Conservation (phyloP, 371 early-diverging fungal species). For the Mucor plumbeus region DNA sequence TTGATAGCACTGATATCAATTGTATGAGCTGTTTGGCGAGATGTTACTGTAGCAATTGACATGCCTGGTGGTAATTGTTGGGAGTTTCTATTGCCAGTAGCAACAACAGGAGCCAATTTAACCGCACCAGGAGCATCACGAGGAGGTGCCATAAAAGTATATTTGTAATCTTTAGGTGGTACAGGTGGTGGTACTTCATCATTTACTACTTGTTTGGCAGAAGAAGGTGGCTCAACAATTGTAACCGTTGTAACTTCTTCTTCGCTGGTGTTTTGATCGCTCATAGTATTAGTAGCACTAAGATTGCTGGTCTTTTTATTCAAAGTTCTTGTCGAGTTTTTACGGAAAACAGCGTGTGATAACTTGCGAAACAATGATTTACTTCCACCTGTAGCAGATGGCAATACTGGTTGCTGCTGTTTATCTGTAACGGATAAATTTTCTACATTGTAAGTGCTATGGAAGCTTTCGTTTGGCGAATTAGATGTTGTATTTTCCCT, state of each 20-base stretch:
- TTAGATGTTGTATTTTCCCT: slow-evolving; percentile 1
- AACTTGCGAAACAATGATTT: slow-evolving; percentile 35
- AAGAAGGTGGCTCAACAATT: neutral
- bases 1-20: slow-evolving; percentile 24
- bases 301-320: slow-evolving; percentile 25
- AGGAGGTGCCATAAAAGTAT: neutral
- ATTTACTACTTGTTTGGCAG: neutral
- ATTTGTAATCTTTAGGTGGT: slow-evolving; percentile 27
- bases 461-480: slow-evolving; percentile 11
- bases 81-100: neutral
- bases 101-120: neutral
- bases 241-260: neutral
- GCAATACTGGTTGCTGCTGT: slow-evolving; percentile 1
- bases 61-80: slow-evolving; percentile 29
- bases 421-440: neutral
- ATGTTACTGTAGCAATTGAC: slow-evolving; percentile 34
- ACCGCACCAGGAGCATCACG: slow-evolving; percentile 2
- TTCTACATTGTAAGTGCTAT: slow-evolving; percentile 1
- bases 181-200: slow-evolving; percentile 27
- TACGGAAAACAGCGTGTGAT: slow-evolving; percentile 31
- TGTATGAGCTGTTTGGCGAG: slow-evolving; percentile 35
- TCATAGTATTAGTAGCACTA: neutral
- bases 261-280: slow-evolving; percentile 10
- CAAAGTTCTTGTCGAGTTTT: slow-evolving; percentile 22
- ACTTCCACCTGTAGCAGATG: slow-evolving; percentile 12